Base-by-base conservation (phyloP, 1,284 basidiomycete genomes). In the Malassezia nana region DNA sequence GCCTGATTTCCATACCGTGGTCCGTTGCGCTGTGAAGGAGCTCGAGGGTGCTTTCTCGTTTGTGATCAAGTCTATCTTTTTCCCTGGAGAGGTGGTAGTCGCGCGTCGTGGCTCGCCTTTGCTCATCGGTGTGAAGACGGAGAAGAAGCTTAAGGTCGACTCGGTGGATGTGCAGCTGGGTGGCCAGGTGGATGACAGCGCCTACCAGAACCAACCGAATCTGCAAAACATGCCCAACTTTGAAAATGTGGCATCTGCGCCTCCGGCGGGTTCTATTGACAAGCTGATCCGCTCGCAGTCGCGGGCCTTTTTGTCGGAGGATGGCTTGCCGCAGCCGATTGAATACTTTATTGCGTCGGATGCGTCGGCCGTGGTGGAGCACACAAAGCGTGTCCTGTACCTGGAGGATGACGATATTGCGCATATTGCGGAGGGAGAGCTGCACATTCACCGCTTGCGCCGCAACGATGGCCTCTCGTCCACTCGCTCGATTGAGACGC, bases 11-110 rank as follows among this genome's bases (percentile, higher is more conserved):
- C 90, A 87, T 58, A 83, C 85, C 50, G 81, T 99, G 62, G 79
- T 96, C 81, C 96, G 96, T 82, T 83, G 87, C 38, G 90, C 96
- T 48, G 78, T 98, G 74, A 95, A 92, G 79, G 94, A 99, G 77
- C 83, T 99, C 6, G 90, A 99, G 78, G 94, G 94, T 48, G 96
- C 94, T 8, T 99, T 98, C 71, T 94, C 94, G n/a, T 95, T 99
- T 76, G 91, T 96, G 67, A 96, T 98, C 87, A 98, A 95, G 79
- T 95, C 91, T 15, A 77, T 78, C 32, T 90, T 98, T 79, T 99
- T 84, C 81, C 94, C 94, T 46, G 89, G 92, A 68, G 89, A 98
- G 77, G 82, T 94, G 60, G 89, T 98, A 61, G 87, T 88, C 53
- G 89, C 91, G 57, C 88, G 91, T 68, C 88, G 94, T 70, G 94